Evolutionary conservation across 2,329 filamentous ascomycete species (phyloP).

Genomic region (Talaromyces sp.): DNA sequence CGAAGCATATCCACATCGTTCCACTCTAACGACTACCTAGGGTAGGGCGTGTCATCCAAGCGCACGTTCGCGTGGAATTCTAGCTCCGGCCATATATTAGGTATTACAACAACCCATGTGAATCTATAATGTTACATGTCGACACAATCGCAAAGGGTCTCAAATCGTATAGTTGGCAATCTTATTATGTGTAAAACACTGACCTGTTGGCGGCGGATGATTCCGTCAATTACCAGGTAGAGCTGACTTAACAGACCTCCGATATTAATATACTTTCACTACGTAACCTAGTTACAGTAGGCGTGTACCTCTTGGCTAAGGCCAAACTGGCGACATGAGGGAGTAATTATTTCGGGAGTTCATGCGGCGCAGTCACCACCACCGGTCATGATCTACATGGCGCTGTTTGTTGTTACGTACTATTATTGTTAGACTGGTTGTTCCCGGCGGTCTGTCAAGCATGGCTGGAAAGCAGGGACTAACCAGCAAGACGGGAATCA

Average conservation of each 20-base stretch:
- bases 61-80: background rate
- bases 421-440: background rate
- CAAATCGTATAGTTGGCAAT: background rate
- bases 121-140: background rate
- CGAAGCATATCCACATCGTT: background rate
- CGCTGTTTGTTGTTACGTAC: background rate
- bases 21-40: background rate
- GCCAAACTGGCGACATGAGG: background rate
- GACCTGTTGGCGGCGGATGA: background rate
- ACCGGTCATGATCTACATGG: background rate
- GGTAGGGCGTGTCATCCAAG: background rate
- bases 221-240: background rate
- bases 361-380: background rate
- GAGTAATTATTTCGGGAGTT: background rate
- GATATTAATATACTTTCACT: background rate
- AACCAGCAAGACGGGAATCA: background rate
- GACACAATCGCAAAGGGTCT: background rate
- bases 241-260: background rate
- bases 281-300: background rate
- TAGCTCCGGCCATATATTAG: background rate
- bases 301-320: background rate
- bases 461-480: background rate
- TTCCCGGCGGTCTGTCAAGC: background rate
- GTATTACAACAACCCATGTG: no score
- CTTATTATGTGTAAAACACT: background rate